Evolutionary conservation across 2,329 filamentous ascomycete species (phyloP), one percentile per base, ranked within the genome.

Genomic region (Colletotrichum lini): DNA sequence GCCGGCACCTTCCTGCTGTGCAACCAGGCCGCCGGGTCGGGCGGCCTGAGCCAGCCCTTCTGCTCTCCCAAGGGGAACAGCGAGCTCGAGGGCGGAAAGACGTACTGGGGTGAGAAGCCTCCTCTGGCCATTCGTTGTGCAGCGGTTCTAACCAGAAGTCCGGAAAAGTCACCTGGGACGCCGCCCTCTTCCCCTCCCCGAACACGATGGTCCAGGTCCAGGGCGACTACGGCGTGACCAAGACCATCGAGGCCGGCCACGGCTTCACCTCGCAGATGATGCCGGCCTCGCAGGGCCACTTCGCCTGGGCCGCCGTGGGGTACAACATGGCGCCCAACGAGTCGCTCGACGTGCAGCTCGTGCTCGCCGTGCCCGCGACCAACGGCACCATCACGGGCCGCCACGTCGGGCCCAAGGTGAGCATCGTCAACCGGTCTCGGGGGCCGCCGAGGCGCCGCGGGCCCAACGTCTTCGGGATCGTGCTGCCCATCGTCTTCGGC

Each of bases 121-220:
- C 18, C 42, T 18, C 30, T 9, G 42, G 4, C 30, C 30, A 30
- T 30, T 9, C 30, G 30, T 30, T 30, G 30, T 30, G 30, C 30
- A 30, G 30, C 30, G 30, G 8, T 30, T 30, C 64, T 74, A 52
- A 73, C 53, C 30, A 35, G 21, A 12, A 21, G 30, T 15, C 57
- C 30, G 6, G 30, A 30, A 30, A 30, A 74, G 73, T 74, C 56
- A 73, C 73, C 12, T 74, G 73, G 73, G 73, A 74, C 50, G 45
- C 62, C 13, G 52, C 47, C n/a, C 52, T 74, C 44, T 74, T 74
- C 50, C 57, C 73, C 45, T 47, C 47, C 26, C 62, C 68, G 6
- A 67, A 49, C 57, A 70, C 72, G 9, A 59, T 63, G 50, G 42
- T 74, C 42, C 60, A 68, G 47, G 53, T 74, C 35, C 64, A 73